These are phyloP conservation scores for Ceratobasidium sp. DNA, from an alignment of 1,284 basidiomycete genomes.

Conservation along the genomic window DNA sequence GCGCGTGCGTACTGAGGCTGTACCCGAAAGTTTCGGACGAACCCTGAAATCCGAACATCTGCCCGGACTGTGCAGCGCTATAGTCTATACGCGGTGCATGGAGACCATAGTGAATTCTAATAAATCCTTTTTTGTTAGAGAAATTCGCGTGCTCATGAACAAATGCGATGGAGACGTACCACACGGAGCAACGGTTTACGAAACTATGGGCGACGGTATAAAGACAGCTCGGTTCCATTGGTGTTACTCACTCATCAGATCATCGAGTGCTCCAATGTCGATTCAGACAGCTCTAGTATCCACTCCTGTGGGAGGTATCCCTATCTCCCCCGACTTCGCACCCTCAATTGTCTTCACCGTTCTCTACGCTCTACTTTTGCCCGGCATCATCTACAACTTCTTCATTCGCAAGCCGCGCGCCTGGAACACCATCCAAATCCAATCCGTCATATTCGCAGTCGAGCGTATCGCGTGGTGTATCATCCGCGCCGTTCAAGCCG, in stretches of 20 bases:
- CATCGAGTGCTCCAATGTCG: neutral
- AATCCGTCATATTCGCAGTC: slow-evolving; percentile 17
- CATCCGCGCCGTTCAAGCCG: slow-evolving; percentile 35
- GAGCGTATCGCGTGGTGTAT: slow-evolving; percentile 42
- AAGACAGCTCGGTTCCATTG: neutral
- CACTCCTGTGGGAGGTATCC: slow-evolving; percentile 58
- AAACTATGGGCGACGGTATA: neutral
- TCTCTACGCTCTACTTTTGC: slow-evolving; percentile 57
- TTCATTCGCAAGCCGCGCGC: slow-evolving; percentile 47
- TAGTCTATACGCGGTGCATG: no score
- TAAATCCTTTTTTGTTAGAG: no score
- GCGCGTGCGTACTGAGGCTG: no score
- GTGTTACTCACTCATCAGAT: no score
- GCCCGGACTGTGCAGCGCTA: no score
- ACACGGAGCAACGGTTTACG: no score
- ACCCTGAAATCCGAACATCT: no score
- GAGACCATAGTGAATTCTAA: no score
- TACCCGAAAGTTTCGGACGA: no score
- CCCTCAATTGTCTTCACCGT: slow-evolving; percentile 59
- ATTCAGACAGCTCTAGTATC: slow-evolving; percentile 50
- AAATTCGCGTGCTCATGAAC: no score
- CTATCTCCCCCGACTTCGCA: slow-evolving; percentile 55
- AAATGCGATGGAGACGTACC: no score
- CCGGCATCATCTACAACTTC: slow-evolving; percentile 56
- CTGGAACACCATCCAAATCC: slow-evolving; percentile 39